Conservation (phyloP, 2,329 filamentous ascomycete species). For the Tolypocladium capitatum region DNA sequence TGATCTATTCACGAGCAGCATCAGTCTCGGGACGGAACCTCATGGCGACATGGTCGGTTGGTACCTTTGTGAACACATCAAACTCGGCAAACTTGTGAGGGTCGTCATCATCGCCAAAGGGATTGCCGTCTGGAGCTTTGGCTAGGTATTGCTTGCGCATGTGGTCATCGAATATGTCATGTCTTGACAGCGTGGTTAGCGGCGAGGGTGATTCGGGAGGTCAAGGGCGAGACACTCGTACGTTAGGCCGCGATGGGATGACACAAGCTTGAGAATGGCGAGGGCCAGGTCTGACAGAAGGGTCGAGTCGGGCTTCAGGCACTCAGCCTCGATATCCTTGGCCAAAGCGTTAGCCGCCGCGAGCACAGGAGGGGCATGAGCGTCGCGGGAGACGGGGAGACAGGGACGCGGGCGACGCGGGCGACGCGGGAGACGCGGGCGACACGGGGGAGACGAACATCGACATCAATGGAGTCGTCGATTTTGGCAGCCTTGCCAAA, state of each 20-base stretch:
- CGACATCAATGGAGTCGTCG: slow-evolving; percentile 75
- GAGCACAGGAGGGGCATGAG: background rate
- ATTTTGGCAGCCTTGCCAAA: slow-evolving; percentile 88
- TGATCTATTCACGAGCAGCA: slow-evolving; percentile 35
- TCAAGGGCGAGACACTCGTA: slow-evolving; percentile 32
- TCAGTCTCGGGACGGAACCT: background rate
- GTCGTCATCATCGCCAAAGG: slow-evolving; percentile 66
- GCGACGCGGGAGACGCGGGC: background rate
- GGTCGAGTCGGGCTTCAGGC: slow-evolving; percentile 64
- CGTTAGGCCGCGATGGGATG: slow-evolving; percentile 86
- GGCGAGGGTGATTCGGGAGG: slow-evolving; percentile 2
- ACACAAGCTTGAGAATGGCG: slow-evolving; percentile 79
- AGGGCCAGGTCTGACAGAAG: slow-evolving; percentile 72
- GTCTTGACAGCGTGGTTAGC: slow-evolving; percentile 34
- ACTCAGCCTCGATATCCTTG: slow-evolving; percentile 81
- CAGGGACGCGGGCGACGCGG: background rate
- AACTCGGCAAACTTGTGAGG: slow-evolving; percentile 68
- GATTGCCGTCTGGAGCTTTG: slow-evolving; percentile 70
- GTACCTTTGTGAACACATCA: slow-evolving; percentile 66
- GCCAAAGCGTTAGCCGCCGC: background rate
- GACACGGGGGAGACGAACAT: slow-evolving; percentile 41
- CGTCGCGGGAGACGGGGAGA: background rate
- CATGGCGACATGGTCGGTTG: background rate
- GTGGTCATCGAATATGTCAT: slow-evolving; percentile 86
- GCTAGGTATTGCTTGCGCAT: slow-evolving; percentile 74